These are phyloP conservation scores for Coemansia guatemalensis DNA, from an alignment of 192 early-diverging fungal species.

Conservation along the genomic window DNA sequence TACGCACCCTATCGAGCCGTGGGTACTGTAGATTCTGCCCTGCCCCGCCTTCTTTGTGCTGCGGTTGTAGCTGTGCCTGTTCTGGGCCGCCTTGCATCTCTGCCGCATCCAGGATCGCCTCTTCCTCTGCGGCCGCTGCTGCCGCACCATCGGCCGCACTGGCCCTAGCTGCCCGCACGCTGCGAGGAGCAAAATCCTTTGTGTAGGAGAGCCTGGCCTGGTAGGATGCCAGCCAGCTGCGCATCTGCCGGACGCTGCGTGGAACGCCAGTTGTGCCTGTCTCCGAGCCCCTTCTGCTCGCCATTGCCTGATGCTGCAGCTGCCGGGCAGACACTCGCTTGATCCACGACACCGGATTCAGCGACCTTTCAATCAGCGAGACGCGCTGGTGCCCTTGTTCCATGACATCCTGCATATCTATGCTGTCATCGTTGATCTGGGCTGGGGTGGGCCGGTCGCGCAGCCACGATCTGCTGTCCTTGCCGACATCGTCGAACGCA, in stretches of 20 bases:
- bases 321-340: slow-evolving; percentile 32
- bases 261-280: not conserved
- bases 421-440: not conserved
- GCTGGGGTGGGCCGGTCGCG: slow-evolving; percentile 21
- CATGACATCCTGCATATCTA: slow-evolving; percentile 1
- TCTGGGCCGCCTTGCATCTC: not conserved
- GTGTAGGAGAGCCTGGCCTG: slow-evolving; percentile 33
- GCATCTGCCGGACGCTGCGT: slow-evolving; percentile 26
- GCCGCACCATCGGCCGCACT: not conserved
- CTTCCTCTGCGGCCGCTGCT: slow-evolving; percentile 1
- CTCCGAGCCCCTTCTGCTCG: not conserved
- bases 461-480: slow-evolving; percentile 28
- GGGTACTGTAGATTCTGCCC: slow-evolving; percentile 26
- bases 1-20: not conserved
- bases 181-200: slow-evolving; percentile 23
- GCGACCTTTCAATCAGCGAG: slow-evolving; percentile 35
- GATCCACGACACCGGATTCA: slow-evolving; percentile 48
- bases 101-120: not conserved
- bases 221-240: slow-evolving; percentile 39
- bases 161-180: not conserved
- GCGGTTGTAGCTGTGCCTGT: not conserved
- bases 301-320: slow-evolving; percentile 20
- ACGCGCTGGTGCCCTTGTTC: slow-evolving; percentile 12
- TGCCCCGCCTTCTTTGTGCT: not conserved
- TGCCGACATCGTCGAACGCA: slow-evolving; percentile 41